Conservation (phyloP, 208 protist species). For the Trypanosoma mega region DNA sequence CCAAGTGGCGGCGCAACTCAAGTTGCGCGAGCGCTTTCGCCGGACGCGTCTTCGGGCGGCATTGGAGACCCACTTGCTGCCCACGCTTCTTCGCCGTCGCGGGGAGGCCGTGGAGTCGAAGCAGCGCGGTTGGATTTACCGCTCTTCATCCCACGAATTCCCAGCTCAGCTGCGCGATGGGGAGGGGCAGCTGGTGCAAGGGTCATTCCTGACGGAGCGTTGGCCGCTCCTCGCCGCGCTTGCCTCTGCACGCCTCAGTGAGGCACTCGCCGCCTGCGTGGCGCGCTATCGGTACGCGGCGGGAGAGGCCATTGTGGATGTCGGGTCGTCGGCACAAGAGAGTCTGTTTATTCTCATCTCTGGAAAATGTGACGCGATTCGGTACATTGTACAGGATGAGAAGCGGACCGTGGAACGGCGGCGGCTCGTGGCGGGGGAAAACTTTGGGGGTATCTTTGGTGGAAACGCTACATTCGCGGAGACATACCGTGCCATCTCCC, state of each 20-base stretch:
- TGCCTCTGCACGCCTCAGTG: slow-evolving; percentile 49
- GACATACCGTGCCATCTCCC: slow-evolving; percentile 66
- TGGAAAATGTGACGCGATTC: slow-evolving; percentile 57
- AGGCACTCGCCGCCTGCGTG: slow-evolving; percentile 69
- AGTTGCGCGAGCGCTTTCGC: slow-evolving; percentile 51
- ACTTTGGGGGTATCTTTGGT: slow-evolving; percentile 81
- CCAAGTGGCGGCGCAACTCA: slow-evolving; percentile 32
- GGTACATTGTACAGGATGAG: background rate
- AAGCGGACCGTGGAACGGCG: slow-evolving; percentile 22
- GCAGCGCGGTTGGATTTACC: background rate
- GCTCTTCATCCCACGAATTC: background rate
- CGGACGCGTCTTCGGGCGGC: slow-evolving; percentile 43
- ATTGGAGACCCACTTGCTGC: slow-evolving; percentile 66
- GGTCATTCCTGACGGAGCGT: slow-evolving; percentile 58
- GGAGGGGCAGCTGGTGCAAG: slow-evolving; percentile 29
- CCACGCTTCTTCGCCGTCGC: slow-evolving; percentile 52
- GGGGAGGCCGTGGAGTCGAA: slow-evolving; percentile 34
- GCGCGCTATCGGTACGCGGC: slow-evolving; percentile 42
- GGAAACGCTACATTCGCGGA: slow-evolving; percentile 48
- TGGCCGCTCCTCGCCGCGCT: slow-evolving; percentile 55
- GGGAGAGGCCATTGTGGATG: slow-evolving; percentile 60
- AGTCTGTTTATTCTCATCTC: slow-evolving; percentile 78
- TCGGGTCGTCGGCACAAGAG: slow-evolving; percentile 49
- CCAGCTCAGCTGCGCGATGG: background rate
- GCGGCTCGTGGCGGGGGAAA: slow-evolving; percentile 32